These are phyloP conservation scores for Mycena kentingensis DNA, from an alignment of 768 basidiomycete species.

Conservation along the genomic window DNA sequence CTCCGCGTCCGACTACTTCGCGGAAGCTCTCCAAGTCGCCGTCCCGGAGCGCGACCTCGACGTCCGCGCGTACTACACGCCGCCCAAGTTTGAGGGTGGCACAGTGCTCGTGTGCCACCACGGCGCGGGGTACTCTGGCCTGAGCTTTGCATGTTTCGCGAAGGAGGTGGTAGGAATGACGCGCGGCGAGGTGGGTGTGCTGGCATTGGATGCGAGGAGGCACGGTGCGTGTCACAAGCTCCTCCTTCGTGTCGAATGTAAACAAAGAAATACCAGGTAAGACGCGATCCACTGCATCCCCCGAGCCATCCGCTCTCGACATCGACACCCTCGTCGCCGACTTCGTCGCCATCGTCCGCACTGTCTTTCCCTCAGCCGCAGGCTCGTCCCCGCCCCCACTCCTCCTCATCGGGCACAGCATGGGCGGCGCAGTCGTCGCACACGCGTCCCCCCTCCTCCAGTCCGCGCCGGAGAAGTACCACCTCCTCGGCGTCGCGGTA, in stretches of 20 bases:
- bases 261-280: conserved; percentile 54
- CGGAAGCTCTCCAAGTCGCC: conserved; percentile 75
- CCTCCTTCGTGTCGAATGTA: neutral
- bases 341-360: conserved; percentile 66
- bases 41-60: conserved; percentile 65
- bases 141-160: conserved; percentile 91
- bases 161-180: conserved; percentile 66
- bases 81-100: conserved; percentile 54
- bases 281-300: conserved; percentile 47
- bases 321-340: conserved; percentile 75
- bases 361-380: conserved; percentile 66
- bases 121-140: conserved; percentile 88
- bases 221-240: conserved; percentile 63
- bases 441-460: conserved; percentile 69
- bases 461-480: conserved; percentile 65
- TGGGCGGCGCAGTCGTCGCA: conserved; percentile 91
- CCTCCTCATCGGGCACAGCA: conserved; percentile 84
- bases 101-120: conserved; percentile 92
- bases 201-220: conserved; percentile 80
- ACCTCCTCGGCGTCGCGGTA: conserved; percentile 75
- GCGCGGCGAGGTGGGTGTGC: conserved; percentile 74
- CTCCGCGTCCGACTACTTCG: conserved; percentile 76
- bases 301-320: conserved; percentile 60
- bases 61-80: conserved; percentile 82
- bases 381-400: conserved; percentile 1